Conservation (phyloP, 2,329 filamentous ascomycete species). For the Apiospora saccharicola region DNA sequence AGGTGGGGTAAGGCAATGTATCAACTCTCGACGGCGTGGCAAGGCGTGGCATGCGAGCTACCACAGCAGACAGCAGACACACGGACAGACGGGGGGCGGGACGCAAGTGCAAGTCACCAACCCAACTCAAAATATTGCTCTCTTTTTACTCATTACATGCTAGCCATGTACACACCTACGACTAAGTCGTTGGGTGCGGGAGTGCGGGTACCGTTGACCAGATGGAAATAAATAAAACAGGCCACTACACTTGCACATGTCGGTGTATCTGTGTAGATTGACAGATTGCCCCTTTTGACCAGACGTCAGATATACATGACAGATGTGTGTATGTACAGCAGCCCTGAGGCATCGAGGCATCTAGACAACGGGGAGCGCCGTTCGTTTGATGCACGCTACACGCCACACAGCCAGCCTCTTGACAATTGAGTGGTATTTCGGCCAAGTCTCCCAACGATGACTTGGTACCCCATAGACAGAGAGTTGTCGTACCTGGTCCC, state of each 20-base stretch:
- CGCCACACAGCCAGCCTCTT: not conserved
- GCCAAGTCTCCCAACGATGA: not conserved
- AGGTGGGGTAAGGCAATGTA: conserved; percentile 16
- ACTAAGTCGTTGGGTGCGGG: not conserved
- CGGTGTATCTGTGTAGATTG: too few species aligned
- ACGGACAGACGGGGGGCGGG: not conserved
- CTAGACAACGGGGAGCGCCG: not conserved
- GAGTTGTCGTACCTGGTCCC: not conserved
- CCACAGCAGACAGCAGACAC: not conserved
- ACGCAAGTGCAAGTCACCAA: conserved; percentile 4
- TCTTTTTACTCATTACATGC: not conserved
- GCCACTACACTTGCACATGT: not conserved
- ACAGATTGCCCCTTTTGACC: not conserved
- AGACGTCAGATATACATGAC: not conserved
- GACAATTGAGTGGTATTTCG: not conserved
- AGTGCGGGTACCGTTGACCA: too few species aligned
- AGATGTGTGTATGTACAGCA: too few species aligned
- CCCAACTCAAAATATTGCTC: not conserved
- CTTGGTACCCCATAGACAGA: not conserved
- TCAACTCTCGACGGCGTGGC: not conserved
- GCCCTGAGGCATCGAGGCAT: not conserved
- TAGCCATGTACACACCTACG: not conserved
- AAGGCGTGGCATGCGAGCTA: not conserved
- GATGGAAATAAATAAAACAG: not conserved
- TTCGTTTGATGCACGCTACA: not conserved